Evolutionary conservation across 2,329 filamentous ascomycete genomes (phyloP).

Genomic region (Allantophomopsis cytisporea): DNA sequence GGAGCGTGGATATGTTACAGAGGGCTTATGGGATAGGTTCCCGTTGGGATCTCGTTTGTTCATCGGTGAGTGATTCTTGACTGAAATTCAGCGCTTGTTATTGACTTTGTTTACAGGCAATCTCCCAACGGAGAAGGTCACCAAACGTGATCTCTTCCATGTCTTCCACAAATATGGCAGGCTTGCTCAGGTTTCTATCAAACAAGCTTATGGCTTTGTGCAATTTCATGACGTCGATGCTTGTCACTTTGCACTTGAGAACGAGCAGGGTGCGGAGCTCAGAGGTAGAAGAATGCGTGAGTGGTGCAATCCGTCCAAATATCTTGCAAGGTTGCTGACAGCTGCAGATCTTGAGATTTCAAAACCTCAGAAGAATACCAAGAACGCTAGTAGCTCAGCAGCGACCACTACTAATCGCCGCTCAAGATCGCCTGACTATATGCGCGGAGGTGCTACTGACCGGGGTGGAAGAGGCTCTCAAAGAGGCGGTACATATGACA

Average conservation of each 20-base stretch:
- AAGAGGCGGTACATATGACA: constrained; percentile 16
- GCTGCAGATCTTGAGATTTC: constrained; percentile 73
- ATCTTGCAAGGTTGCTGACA: constrained; percentile 1
- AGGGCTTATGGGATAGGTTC: constrained; percentile 72
- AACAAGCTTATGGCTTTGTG: constrained; percentile 93
- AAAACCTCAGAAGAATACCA: constrained; percentile 70
- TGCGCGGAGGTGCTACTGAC: constrained; percentile 19
- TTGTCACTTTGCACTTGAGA: constrained; percentile 60
- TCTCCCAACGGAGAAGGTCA: constrained; percentile 82
- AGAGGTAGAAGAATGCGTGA: constrained; percentile 88
- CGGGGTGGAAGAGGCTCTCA: constrained; percentile 25
- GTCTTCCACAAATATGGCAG: constrained; percentile 76
- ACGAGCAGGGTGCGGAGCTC: constrained; percentile 68
- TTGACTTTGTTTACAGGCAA: constrained; percentile 47
- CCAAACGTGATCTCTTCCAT: constrained; percentile 87
- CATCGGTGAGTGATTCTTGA: constrained; percentile 45
- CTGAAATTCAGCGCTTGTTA: constrained; percentile 6
- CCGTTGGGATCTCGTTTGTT: constrained; percentile 67
- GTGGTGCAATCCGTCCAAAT: constrained; percentile 20
- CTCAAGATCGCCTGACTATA: constrained; percentile 50
- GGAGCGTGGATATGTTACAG: constrained; percentile 61
- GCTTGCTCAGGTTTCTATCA: constrained; percentile 88
- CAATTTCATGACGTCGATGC: constrained; percentile 73
- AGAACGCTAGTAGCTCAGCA: constrained; percentile 26
- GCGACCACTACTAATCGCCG: constrained; percentile 24